Conservation (phyloP, 208 protist genomes). For the Trypanosoma mega region DNA sequence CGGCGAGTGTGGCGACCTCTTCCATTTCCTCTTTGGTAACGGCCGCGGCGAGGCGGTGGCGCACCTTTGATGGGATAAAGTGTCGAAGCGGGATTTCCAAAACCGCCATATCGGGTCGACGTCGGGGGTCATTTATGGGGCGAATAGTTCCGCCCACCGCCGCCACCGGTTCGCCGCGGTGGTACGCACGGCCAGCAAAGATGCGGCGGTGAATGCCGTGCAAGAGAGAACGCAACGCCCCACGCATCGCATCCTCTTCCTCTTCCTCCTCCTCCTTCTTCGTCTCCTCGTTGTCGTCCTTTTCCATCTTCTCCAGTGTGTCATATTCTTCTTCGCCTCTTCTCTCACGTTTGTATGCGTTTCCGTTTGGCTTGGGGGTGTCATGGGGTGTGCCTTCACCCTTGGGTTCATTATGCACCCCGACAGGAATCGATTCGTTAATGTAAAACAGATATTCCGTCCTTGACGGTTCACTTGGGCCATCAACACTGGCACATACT, state of each 20-base stretch:
- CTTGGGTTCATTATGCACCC: not conserved
- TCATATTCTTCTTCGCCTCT: not conserved
- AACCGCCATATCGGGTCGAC: constrained; percentile 56
- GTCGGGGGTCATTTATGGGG: constrained; percentile 31
- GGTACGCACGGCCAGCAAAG: constrained; percentile 72
- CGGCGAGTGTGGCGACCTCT: constrained; percentile 4
- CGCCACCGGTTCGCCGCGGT: constrained; percentile 66
- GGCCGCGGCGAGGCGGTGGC: too few relatives aligned
- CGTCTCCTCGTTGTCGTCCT: not conserved
- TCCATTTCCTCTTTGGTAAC: not conserved
- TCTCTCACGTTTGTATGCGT: not conserved
- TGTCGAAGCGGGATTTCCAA: constrained; percentile 66
- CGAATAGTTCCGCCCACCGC: constrained; percentile 72
- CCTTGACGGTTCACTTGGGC: too few relatives aligned
- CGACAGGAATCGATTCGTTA: not conserved
- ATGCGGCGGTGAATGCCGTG: constrained; percentile 52
- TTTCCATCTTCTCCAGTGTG: not conserved
- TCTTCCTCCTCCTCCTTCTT: constrained; percentile 16
- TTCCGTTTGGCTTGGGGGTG: not conserved
- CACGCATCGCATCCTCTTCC: constrained; percentile 17
- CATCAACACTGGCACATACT: not conserved
- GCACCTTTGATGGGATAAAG: constrained; percentile 47
- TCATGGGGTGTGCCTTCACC: not conserved
- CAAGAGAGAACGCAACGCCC: constrained; percentile 30
- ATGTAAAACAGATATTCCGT: constrained; percentile 29